Evolutionary conservation across 305 asterid species (phyloP), one percentile per base, ranked within the genome.

Genomic region (Striga hermonthica): DNA sequence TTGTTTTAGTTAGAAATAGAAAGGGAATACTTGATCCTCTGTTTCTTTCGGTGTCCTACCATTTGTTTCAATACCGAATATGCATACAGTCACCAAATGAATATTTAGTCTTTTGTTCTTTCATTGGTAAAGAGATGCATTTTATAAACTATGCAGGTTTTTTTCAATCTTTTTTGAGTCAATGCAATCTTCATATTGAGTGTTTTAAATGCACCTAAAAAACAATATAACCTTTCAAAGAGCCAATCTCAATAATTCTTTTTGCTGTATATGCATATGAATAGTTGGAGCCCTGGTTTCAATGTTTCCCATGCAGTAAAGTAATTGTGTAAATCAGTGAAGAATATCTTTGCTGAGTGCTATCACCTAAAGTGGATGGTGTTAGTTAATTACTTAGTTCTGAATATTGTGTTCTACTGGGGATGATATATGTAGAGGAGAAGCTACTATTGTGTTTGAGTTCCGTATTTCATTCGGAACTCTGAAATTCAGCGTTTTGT

Each of bases 1-100:
- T 39, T 15, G 38, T 57, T 78, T 67, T 59, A 34, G 15, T 13
- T 60, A 14, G 60, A 69, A 57, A 47, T 60, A 68, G 35, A 68
- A 10, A 1, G 38, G 57, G 41, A 34, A 44, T 58, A 60, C 59
- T 59, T 60, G 41, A 41, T 54, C 70, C 44, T 78, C 44, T 69
- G 44, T 64, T 56, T 28, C 41, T 68, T 56, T 40, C 41, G 50
- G 60, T 49, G 59, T 58, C 14, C 13, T 63, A 47, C 45, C 52
- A 38, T 67, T 22, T 65, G 38, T 69, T 34, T 41, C 34, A 61
- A 22, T 12, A 45, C 31, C 57, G 43, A 53, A 48, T 58, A 66
- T 52, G 43, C 66, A 16, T 64, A 22, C 1, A 40, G 57, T 41
- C 64, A 12, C 57, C 28, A 61, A 14, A 48, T 71, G 45, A 48